phyloP scores from a whole-genome alignment of 139 green algal species.

The Penium margaritaceum region DNA sequence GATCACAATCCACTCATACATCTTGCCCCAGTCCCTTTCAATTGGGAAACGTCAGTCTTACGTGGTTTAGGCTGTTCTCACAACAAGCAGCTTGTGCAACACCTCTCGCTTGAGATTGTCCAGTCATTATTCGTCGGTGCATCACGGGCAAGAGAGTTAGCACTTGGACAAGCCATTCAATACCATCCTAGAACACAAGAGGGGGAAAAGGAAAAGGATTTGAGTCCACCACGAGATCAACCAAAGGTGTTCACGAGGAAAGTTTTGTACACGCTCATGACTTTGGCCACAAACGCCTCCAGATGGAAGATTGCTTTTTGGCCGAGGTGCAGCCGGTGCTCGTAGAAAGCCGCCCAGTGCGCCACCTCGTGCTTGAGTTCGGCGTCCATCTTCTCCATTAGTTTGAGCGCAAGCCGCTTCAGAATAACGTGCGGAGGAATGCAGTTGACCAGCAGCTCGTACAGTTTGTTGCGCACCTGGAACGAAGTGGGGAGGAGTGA shows the following conservation, averaged over 20 bases:
- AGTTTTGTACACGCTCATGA: constrained; percentile 86
- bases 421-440: constrained; percentile 82
- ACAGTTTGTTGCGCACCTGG: constrained; percentile 77
- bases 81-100: too few relatives aligned
- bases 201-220: too few relatives aligned
- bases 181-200: too few relatives aligned
- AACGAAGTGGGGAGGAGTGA: constrained; percentile 19
- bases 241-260: constrained; percentile 43
- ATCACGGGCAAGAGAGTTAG: too few relatives aligned
- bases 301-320: constrained; percentile 93
- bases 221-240: too few relatives aligned
- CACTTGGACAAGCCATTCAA: too few relatives aligned
- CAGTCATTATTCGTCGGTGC: too few relatives aligned
- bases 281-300: constrained; percentile 89
- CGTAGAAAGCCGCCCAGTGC: constrained; percentile 54
- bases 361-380: constrained; percentile 72
- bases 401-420: constrained; percentile 62
- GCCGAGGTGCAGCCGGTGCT: constrained; percentile 79
- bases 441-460: constrained; percentile 94
- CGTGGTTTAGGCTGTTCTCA: too few relatives aligned
- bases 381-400: constrained; percentile 80
- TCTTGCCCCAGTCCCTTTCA: too few relatives aligned
- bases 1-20: too few relatives aligned
- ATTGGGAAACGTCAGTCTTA: too few relatives aligned
- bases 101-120: too few relatives aligned